phyloP scores from a whole-genome alignment of 805 yeast species.

The Blastobotrys chiropterorum region DNA sequence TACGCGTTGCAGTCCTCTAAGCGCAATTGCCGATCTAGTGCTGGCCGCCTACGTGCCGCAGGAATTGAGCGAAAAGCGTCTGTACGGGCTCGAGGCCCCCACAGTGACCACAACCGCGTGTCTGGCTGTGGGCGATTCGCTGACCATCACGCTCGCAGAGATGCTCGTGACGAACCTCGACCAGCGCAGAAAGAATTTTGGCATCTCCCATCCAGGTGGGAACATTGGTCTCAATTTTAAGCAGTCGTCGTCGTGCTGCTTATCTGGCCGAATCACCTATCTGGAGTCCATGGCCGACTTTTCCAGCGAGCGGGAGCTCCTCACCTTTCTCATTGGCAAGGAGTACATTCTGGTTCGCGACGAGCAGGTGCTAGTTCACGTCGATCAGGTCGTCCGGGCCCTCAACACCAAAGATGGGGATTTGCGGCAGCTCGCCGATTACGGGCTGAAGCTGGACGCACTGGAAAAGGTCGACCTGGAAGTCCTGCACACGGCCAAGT shows the following conservation, averaged over 20 bases:
- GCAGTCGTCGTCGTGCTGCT: not conserved
- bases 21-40: conserved; percentile 46
- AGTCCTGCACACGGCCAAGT: not conserved
- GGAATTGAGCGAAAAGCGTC: conserved; percentile 48
- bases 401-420: not conserved
- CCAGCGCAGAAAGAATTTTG: conserved; percentile 51
- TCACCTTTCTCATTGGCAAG: not conserved
- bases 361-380: not conserved
- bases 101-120: conserved; percentile 77
- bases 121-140: conserved; percentile 70
- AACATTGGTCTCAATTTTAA: conserved; percentile 61
- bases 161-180: conserved; percentile 51
- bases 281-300: not conserved
- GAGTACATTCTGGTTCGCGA: not conserved
- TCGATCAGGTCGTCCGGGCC: not conserved
- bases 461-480: not conserved
- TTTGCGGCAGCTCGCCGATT: not conserved
- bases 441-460: not conserved
- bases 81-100: conserved; percentile 83
- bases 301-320: not conserved
- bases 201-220: conserved; percentile 84
- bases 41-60: conserved; percentile 59
- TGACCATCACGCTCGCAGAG: conserved; percentile 67
- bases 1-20: conserved; percentile 47
- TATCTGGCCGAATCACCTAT: not conserved